Evolutionary conservation across 1,139 yeast genomes (phyloP).

Genomic region (Magnusiomyces suaveolens): DNA sequence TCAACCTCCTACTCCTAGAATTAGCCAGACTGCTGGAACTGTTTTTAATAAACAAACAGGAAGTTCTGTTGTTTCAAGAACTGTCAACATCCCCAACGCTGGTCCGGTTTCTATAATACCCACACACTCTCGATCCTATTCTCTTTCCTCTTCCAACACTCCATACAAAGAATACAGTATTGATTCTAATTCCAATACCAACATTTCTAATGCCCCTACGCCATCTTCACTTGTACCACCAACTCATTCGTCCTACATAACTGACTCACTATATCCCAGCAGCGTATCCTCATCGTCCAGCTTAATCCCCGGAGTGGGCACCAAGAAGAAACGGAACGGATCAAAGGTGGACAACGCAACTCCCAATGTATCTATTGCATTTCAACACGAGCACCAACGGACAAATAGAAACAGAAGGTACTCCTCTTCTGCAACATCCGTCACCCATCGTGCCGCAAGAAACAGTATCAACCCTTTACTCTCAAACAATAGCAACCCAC

Average conservation of each 20-base stretch:
- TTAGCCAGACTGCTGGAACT: not conserved
- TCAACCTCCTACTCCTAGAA: conserved; percentile 1
- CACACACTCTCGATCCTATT: conserved; percentile 13
- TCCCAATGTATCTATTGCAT: not conserved
- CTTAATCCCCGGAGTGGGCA: not conserved
- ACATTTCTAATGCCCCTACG: not conserved
- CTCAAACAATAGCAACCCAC: not conserved
- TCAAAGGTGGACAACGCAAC: conserved; percentile 13
- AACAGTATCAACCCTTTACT: not conserved
- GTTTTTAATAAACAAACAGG: not conserved
- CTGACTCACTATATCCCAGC: conserved; percentile 18
- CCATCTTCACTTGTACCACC: not conserved
- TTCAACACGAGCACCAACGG: conserved; percentile 2
- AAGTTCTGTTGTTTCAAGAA: not conserved
- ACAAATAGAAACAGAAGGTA: not conserved
- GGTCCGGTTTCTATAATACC: conserved; percentile 12
- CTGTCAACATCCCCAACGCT: conserved; percentile 3
- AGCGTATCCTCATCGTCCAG: conserved; percentile 10
- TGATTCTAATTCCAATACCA: not conserved
- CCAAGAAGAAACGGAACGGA: conserved; percentile 1
- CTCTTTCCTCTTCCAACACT: not conserved
- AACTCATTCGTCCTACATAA: conserved; percentile 14
- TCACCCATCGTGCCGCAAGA: not conserved
- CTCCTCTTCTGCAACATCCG: conserved; percentile 1
- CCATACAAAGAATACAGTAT: not conserved